Evolutionary conservation across 805 yeast genomes (phyloP).

Genomic region (Kluyveromyces dobzhanskii): DNA sequence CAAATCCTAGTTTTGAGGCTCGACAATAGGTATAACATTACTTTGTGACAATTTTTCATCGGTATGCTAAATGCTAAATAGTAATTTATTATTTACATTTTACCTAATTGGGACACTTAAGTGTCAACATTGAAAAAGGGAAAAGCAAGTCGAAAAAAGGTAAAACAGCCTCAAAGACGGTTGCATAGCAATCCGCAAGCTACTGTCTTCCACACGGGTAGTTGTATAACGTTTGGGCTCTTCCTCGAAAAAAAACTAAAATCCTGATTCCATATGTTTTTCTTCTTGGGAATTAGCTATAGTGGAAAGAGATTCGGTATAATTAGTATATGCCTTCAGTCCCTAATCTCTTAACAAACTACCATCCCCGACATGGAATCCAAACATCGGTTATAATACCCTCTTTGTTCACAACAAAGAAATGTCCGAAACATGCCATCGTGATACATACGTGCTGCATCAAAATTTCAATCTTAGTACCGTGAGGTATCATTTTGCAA

Average conservation of each 20-base stretch:
- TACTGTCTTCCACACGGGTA: too few species aligned
- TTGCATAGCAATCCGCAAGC: too few species aligned
- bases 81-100: constrained; percentile 12
- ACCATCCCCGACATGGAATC: constrained; percentile 54
- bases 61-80: not conserved
- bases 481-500: constrained; percentile 24
- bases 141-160: too few species aligned
- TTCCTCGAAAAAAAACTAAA: too few species aligned
- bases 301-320: too few species aligned
- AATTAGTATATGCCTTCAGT: too few species aligned
- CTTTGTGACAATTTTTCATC: constrained; percentile 4
- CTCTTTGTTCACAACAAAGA: constrained; percentile 42
- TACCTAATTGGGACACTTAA: constrained; percentile 13
- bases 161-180: too few species aligned
- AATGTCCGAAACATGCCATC: constrained; percentile 53
- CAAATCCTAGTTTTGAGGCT: not conserved
- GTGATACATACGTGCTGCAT: constrained; percentile 75
- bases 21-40: not conserved
- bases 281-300: too few species aligned
- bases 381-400: constrained; percentile 51
- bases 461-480: constrained; percentile 44
- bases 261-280: too few species aligned
- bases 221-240: too few species aligned
- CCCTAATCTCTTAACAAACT: too few species aligned
- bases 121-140: not conserved